These are phyloP conservation scores for Sherardia arvensis DNA, from an alignment of 257 asterid genomes.

Conservation along the genomic window DNA sequence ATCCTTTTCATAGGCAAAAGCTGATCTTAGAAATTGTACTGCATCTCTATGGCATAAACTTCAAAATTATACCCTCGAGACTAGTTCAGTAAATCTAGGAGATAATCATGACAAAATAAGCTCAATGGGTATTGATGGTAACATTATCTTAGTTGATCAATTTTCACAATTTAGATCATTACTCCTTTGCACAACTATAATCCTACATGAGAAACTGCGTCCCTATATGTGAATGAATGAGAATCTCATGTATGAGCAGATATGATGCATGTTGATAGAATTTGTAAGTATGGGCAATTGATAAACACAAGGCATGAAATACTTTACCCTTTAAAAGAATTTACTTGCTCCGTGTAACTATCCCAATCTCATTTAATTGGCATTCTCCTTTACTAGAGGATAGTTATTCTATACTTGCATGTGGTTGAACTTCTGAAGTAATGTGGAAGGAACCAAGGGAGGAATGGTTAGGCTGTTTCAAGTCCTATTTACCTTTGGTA, in stretches of 20 bases:
- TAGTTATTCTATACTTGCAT: background rate
- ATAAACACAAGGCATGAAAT: background rate
- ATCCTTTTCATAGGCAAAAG: background rate
- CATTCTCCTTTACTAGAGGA: background rate
- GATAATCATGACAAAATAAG: background rate
- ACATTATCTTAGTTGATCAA: background rate
- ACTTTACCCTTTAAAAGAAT: no score
- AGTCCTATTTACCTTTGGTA: background rate
- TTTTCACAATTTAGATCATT: background rate
- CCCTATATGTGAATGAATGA: background rate
- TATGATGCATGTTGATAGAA: background rate
- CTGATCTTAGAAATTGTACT: no score
- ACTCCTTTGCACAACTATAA: background rate
- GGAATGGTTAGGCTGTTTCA: background rate
- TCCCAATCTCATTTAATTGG: background rate
- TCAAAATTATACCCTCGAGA: background rate
- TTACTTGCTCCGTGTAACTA: background rate
- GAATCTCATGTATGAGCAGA: background rate
- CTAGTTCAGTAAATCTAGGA: background rate
- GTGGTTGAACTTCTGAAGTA: background rate
- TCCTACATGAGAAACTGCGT: background rate
- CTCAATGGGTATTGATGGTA: background rate
- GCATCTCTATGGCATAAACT: background rate
- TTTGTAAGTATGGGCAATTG: background rate
- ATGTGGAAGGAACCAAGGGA: background rate